Evolutionary conservation across 2,329 filamentous ascomycete species (phyloP), one percentile per base, ranked within the genome.

Genomic region (Juglanconis sp.): DNA sequence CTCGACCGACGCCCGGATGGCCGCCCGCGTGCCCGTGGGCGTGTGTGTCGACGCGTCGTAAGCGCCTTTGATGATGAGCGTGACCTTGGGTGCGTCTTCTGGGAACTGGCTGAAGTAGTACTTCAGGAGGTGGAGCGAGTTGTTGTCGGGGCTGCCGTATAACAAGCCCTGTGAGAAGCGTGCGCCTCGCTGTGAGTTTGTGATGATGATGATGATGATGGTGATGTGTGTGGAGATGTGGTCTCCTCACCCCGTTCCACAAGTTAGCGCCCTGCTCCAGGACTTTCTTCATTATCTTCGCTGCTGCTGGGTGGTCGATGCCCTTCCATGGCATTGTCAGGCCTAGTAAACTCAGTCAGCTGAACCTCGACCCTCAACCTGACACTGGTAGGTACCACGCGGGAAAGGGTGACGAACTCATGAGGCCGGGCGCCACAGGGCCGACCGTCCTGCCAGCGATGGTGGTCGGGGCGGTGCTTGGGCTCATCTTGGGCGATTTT

Each of bases 21-120:
- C 77, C 48, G 74, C 74, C 34, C 77, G 77, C 3, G 75, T 79
- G 24, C 76, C 74, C 65, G 82, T 77, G 0, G 80, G 2, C 76
- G 71, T 24, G 31, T 42, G 17, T 5, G 54, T 62, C 0, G 31
- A 44, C 44, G 76, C 57, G 31, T 63, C 67, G 35, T 75, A 40
- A 3, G 77, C 82, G 17, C 84, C 83, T 68, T 87, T 87, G 68
- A 86, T 75, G 64, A 75, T 79, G 38, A 87, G 73, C 13, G 85
- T 73, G 3, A 86, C 77, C 67, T 83, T 81, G 50, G 76, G 73
- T 8, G 80, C 79, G 64, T 85, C 80, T 61, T 82, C 79, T 1
- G 83, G 84, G 69, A 85, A 79, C 60, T 77, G 74, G 36, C 75
- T 75, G 68, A 84, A 85, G 71, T 86, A 86, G 24, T 76, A 72